A percentile compares a stretch with the other conserved stretches of the same genome.
These are phyloP conservation scores for Aureobasidium pullulans DNA, from an alignment of 2,329 filamentous ascomycete species.

Conservation along the genomic window DNA sequence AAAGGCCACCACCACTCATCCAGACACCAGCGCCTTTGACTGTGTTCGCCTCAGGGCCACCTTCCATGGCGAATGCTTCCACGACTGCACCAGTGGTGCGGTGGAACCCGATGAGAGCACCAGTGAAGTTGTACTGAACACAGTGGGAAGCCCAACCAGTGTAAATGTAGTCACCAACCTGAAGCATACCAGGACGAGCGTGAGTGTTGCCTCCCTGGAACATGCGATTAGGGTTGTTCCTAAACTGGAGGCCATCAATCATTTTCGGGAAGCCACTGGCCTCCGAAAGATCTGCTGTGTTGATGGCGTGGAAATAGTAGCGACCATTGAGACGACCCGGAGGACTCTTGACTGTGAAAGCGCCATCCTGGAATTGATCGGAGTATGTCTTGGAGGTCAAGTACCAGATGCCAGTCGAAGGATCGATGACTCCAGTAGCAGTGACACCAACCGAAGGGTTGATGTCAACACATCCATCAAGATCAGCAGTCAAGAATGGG, in stretches of 20 bases:
- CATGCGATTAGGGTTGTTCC: slow-evolving; percentile 39
- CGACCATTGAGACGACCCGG: slow-evolving; percentile 37
- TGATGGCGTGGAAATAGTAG: slow-evolving; percentile 41
- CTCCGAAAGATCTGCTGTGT: slow-evolving; percentile 38
- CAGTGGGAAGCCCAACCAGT: slow-evolving; percentile 46
- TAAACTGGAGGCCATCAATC: slow-evolving; percentile 37
- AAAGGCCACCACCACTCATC: slow-evolving; percentile 44
- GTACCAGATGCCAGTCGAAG: slow-evolving; percentile 43
- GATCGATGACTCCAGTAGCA: slow-evolving; percentile 46
- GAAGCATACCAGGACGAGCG: slow-evolving; percentile 40
- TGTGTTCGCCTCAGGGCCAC: slow-evolving; percentile 32
- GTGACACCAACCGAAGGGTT: slow-evolving; percentile 42
- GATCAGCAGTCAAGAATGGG: slow-evolving; percentile 41
- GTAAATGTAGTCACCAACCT: slow-evolving; percentile 41
- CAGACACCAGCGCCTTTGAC: slow-evolving; percentile 39
- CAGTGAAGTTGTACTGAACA: slow-evolving; percentile 45
- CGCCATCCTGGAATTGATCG: slow-evolving; percentile 28
- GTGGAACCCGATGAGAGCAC: slow-evolving; percentile 43
- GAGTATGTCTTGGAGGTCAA: slow-evolving; percentile 44
- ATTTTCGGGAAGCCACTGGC: slow-evolving; percentile 32
- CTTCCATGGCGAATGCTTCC: slow-evolving; percentile 39
- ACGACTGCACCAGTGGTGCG: slow-evolving; percentile 39
- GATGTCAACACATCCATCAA: slow-evolving; percentile 43
- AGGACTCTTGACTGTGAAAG: slow-evolving; percentile 18
- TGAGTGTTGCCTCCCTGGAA: slow-evolving; percentile 44